A percentile compares a stretch with the other conserved stretches of the same genome.
Conservation (phyloP, 2,329 filamentous ascomycete species). For the Ilyonectria sp. region DNA sequence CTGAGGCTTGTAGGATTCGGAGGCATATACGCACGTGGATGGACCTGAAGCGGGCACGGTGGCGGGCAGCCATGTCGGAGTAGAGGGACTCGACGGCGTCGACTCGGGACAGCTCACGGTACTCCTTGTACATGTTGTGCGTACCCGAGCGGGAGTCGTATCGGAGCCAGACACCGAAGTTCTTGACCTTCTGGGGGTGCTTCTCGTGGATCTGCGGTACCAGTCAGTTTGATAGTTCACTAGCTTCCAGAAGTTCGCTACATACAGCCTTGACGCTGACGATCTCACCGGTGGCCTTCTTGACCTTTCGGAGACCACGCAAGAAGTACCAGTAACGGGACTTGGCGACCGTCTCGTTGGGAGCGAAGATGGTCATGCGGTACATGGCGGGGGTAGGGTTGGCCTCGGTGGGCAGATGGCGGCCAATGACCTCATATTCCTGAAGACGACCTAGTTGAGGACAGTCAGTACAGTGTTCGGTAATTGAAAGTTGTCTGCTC, state of each 20-base stretch:
- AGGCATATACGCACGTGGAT: slow-evolving; percentile 85
- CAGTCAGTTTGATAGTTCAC: slow-evolving; percentile 11
- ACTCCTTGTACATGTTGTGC: slow-evolving; percentile 99
- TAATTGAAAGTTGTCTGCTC: slow-evolving; percentile 10
- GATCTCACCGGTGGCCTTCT: slow-evolving; percentile 99
- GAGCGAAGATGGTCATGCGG: slow-evolving; percentile 99
- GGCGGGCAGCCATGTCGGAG: slow-evolving; percentile 99
- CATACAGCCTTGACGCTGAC: slow-evolving; percentile 95
- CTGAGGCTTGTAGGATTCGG: slow-evolving; percentile 18
- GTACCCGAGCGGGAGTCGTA: slow-evolving; percentile 99
- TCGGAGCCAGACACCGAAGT: slow-evolving; percentile 99
- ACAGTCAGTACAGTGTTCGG: slow-evolving; percentile 50
- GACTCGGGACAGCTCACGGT: slow-evolving; percentile 97
- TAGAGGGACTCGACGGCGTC: slow-evolving; percentile 97
- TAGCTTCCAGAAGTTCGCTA: slow-evolving; percentile 42
- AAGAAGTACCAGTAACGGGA: slow-evolving; percentile 99
- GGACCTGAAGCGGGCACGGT: slow-evolving; percentile 95
- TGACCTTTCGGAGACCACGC: slow-evolving; percentile 99
- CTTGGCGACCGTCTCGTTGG: slow-evolving; percentile 98
- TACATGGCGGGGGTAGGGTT: slow-evolving; percentile 99
- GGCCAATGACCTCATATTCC: slow-evolving; percentile 99
- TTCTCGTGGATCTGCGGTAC: slow-evolving; percentile 92
- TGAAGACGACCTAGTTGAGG: slow-evolving; percentile 89
- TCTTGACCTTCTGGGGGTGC: slow-evolving; percentile 99
- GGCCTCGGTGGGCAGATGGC: slow-evolving; percentile 97